Base-by-base conservation (phyloP, 2,329 filamentous ascomycete species). In the Cladosporium sp. region DNA sequence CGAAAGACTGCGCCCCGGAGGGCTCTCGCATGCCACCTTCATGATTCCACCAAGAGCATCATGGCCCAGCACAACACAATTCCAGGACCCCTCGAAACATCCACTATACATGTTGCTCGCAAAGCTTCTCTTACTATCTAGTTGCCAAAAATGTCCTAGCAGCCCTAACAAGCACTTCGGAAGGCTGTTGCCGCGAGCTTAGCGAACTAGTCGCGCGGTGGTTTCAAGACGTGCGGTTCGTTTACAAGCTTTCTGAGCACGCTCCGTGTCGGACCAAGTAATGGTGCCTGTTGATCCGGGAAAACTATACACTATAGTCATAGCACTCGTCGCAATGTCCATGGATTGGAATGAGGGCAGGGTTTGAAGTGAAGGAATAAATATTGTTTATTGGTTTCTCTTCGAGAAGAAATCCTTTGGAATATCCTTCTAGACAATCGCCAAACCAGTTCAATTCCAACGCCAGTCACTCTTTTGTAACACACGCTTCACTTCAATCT, bases 171-270 rank as follows among this genome's bases (percentile, higher is more conserved):
- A 62, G 59, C 46, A 53, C 18, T 23, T 23, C 46, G 49, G 46
- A 37, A 62, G 60, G 29, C 60, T 53, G 14, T 10, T 11, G 37
- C 49, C 49, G 60, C 57, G 26, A 60, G 52, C 52, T 55, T 21
- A 23, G 31, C 29, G 52, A 11, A 18, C 52, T 49, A 40, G 21
- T 21, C 37, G 57, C 16, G 14, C 55, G 60, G 44, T 35, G 33
- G 60, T 62, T 62, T 62, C 60, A 62, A 28, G 49, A n/a, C n/a
- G 35, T 8, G 31, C 21, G 10, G 31, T 16, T 60, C 60, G 60
- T 55, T 44, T 62, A 62, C 46, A 40, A 23, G 33, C 60, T 62
- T 62, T 62, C 21, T n/a, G 26, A 18, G 49, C 60, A 53, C 31
- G 60, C 46, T 62, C 60, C 60, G 60, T 23, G 10, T 16, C 49